Evolutionary conservation across 306 rosid genomes (phyloP), one percentile per base, ranked within the genome.

Genomic region (Arachis hypogaea): DNA sequence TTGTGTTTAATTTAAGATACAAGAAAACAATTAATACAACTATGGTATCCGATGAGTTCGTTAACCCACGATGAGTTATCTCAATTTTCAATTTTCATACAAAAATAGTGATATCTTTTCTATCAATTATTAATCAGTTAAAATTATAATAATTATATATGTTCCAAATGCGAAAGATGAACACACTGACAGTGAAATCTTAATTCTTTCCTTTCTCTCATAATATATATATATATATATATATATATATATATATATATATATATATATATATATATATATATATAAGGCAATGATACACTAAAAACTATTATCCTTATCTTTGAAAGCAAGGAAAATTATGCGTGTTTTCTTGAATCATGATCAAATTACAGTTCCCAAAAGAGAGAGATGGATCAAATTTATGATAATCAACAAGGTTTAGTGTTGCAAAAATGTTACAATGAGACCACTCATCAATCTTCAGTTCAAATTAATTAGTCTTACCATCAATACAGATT

Each of bases 321-420:
- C 45, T 57, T 66, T 41, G 41, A 71, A 57, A 78, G 16, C 30
- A 66, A 36, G 49, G 16, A 56, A 40, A 28, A 33, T 16, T 36
- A 9, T 63, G 40, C 66, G 29, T 65, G 50, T 64, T 7, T 40
- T 58, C 11, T 64, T 57, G 73, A 71, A 36, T 49, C 43, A 54
- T 11, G 59, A 29, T 22, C 44, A 52, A 63, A 54, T 63, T 61
- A 49, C 14, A 45, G 22, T 71, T 71, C 38, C n/a, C 28, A 11
- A 29, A 5, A 51, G 10, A 10, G 7, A 38, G 11, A 68, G 38
- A 18, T 2, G 50, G 38, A 75, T 29, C 60, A 71, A 75, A 45
- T 72, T 40, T 42, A 68, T 71, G 54, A 60, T 55, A 66, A 59
- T 69, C 71, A 66, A 50, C 58, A 59, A 61, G 69, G 18, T 6